Evolutionary conservation across 306 rosid species (phyloP).

Genomic region (Calophaca sinica): DNA sequence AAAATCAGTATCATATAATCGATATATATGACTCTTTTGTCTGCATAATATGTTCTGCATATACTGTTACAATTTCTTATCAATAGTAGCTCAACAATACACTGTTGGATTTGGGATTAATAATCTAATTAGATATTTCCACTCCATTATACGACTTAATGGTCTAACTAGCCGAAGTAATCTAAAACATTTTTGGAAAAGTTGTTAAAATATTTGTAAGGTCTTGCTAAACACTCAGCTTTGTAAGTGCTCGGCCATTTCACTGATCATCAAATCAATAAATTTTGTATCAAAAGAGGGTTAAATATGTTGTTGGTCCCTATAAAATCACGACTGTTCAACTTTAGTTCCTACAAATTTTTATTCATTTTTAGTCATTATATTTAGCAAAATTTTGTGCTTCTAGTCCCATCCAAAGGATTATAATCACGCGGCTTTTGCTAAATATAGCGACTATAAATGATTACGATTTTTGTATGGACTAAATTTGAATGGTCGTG

Average conservation of each 20-base stretch:
- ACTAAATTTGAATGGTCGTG: too few species aligned
- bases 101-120: neutral
- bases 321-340: too few species aligned
- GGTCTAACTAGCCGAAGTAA: conserved; percentile 1
- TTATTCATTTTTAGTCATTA: too few species aligned
- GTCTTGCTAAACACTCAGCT: neutral
- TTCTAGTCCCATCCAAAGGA: too few species aligned
- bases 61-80: neutral
- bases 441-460: too few species aligned
- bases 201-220: conserved; percentile 19
- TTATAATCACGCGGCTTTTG: too few species aligned
- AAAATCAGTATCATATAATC: neutral
- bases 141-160: neutral
- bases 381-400: too few species aligned
- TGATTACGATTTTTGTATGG: too few species aligned
- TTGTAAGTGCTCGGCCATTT: neutral
- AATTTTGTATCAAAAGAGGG: neutral
- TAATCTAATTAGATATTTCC: conserved; percentile 27
- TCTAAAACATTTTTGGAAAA: neutral
- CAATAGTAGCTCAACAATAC: neutral
- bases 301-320: too few species aligned
- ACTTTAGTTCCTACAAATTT: too few species aligned
- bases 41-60: conserved; percentile 1
- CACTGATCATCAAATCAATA: neutral
- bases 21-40: conserved; percentile 9